Percentiles rank a stretch among this genome's conserved stretches.
phyloP scores from a whole-genome alignment of 306 rosid species.

The Vicia villosa region DNA sequence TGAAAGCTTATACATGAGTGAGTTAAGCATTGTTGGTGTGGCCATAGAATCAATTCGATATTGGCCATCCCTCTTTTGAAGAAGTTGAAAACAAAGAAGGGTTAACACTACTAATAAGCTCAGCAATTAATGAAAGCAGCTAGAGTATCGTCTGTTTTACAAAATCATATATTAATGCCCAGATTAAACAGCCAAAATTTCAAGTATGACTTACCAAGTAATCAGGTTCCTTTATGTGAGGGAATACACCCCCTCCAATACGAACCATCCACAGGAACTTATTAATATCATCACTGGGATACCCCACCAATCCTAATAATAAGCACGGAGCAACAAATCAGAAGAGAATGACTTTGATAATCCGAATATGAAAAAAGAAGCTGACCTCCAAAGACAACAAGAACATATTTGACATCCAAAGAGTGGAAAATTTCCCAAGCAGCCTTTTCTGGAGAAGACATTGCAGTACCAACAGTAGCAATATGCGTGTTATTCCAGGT shows the following conservation, averaged over 20 bases:
- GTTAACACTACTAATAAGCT: constrained; percentile 28
- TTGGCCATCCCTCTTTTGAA: constrained; percentile 89
- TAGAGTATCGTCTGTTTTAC: constrained; percentile 13
- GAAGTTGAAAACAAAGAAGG: constrained; percentile 10
- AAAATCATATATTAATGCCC: constrained; percentile 11
- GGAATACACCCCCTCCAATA: constrained; percentile 98
- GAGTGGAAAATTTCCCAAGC: constrained; percentile 99
- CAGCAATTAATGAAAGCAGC: constrained; percentile 8
- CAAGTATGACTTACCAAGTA: constrained; percentile 66
- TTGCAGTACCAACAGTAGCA: constrained; percentile 99
- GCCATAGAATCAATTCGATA: constrained; percentile 93
- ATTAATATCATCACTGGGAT: constrained; percentile 96
- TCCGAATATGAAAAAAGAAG: constrained; percentile 38
- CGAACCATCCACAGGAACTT: constrained; percentile 99
- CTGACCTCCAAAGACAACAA: constrained; percentile 98
- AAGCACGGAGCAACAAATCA: constrained; percentile 40
- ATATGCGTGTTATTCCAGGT: constrained; percentile 99
- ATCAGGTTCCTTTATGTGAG: constrained; percentile 96
- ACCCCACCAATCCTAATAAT: constrained; percentile 88
- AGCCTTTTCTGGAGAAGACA: constrained; percentile 99
- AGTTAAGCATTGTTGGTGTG: constrained; percentile 93
- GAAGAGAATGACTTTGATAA: constrained; percentile 35
- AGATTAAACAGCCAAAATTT: constrained; percentile 21
- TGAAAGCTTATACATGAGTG: constrained; percentile 96
- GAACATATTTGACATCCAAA: constrained; percentile 97